These are phyloP conservation scores for Leishmania major DNA, from an alignment of 208 protist species.

Conservation along the genomic window DNA sequence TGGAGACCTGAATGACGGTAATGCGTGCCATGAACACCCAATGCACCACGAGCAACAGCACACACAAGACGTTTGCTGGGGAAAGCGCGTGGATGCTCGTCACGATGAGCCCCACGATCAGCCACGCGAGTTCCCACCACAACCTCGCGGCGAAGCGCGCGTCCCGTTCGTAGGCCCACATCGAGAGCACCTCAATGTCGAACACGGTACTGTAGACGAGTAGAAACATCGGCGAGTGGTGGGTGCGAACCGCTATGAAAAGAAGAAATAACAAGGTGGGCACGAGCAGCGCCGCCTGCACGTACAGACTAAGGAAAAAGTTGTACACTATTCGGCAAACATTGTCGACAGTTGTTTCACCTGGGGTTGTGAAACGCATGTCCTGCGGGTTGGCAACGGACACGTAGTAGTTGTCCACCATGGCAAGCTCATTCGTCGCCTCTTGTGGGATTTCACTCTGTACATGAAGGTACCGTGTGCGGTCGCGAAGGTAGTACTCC, in stretches of 20 bases:
- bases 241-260: conserved; percentile 27
- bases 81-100: conserved; percentile 5
- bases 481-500: conserved; percentile 32
- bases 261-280: conserved; percentile 43
- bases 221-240: conserved; percentile 23
- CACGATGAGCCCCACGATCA: conserved; percentile 8
- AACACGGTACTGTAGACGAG: conserved; percentile 32
- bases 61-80: conserved; percentile 20
- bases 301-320: conserved; percentile 34
- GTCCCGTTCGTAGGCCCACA: conserved; percentile 33
- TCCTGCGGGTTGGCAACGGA: conserved; percentile 57
- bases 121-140: conserved; percentile 26
- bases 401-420: conserved; percentile 59
- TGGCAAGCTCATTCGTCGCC: conserved; percentile 35
- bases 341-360: conserved; percentile 8
- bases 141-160: conserved; percentile 19
- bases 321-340: conserved; percentile 14
- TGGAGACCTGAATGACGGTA: conserved; percentile 36
- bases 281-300: conserved; percentile 36
- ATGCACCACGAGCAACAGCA: conserved; percentile 30
- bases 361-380: conserved; percentile 24
- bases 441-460: conserved; percentile 34
- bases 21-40: conserved; percentile 42
- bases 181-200: conserved; percentile 20
- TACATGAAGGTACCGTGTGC: conserved; percentile 33